Evolutionary conservation across 257 asterid genomes (phyloP).

Genomic region (Verbena officinalis): DNA sequence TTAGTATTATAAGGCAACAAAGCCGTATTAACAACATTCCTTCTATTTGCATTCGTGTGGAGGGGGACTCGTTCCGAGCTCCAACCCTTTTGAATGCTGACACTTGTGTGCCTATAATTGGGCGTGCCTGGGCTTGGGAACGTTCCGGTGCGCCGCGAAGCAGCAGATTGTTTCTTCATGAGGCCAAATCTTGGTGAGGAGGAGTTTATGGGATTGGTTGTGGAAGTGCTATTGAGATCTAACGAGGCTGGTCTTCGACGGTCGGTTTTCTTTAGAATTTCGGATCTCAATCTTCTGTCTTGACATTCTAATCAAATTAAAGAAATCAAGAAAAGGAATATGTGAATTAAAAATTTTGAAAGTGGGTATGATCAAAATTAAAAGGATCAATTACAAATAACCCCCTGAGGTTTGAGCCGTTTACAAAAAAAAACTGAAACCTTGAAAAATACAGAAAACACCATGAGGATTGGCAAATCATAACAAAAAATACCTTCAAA

Average conservation of each 20-base stretch:
- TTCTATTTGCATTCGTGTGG: slow-evolving; percentile 51
- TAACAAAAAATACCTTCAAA: too few species aligned
- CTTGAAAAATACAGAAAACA: too few species aligned
- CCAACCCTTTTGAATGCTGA: slow-evolving; percentile 88
- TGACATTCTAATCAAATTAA: slow-evolving; percentile 71
- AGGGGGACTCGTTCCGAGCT: slow-evolving; percentile 88
- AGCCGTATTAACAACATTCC: slow-evolving; percentile 42
- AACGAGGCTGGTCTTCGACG: slow-evolving; percentile 74
- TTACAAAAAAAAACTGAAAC: too few species aligned
- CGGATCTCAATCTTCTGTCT: slow-evolving; percentile 67
- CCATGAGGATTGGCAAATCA: too few species aligned
- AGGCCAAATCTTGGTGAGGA: slow-evolving; percentile 68
- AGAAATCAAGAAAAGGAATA: slow-evolving; percentile 5
- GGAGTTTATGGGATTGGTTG: slow-evolving; percentile 41
- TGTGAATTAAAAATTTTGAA: neutral
- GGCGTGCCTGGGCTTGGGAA: slow-evolving; percentile 97
- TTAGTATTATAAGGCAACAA: slow-evolving; percentile 67
- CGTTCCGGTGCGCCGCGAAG: slow-evolving; percentile 44
- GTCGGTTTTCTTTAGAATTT: slow-evolving; percentile 53
- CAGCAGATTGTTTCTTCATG: slow-evolving; percentile 60
- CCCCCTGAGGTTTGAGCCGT: too few species aligned
- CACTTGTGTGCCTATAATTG: slow-evolving; percentile 60
- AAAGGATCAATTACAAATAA: too few species aligned
- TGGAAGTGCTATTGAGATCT: slow-evolving; percentile 69
- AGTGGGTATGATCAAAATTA: too few species aligned